Conservation (phyloP, 2,329 filamentous ascomycete genomes). For the Passalora sequoiae region DNA sequence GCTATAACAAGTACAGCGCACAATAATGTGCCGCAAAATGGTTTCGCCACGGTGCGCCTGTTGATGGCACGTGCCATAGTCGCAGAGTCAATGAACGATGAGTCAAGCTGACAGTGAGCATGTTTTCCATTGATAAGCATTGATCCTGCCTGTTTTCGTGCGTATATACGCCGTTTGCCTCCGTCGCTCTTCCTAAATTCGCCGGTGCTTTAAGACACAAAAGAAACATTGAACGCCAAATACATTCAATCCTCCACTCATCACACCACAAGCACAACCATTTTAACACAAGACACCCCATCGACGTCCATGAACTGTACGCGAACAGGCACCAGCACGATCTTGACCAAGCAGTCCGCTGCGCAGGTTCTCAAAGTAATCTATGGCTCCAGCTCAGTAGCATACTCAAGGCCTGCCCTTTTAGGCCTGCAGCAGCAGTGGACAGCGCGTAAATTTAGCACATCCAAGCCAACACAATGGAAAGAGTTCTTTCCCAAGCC, state of each 20-base stretch:
- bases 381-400: slow-evolving; percentile 30
- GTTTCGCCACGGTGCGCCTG: neutral
- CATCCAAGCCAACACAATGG: slow-evolving; percentile 32
- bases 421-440: slow-evolving; percentile 30
- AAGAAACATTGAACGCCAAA: no score
- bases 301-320: slow-evolving; percentile 25
- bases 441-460: slow-evolving; percentile 39
- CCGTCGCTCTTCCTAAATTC: neutral
- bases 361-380: slow-evolving; percentile 36
- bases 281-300: slow-evolving; percentile 4
- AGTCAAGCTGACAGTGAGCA: neutral
- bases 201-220: no score
- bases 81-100: neutral
- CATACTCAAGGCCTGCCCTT: slow-evolving; percentile 32
- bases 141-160: slow-evolving; percentile 1
- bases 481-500: slow-evolving; percentile 46
- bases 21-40: neutral
- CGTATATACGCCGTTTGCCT: slow-evolving; percentile 6
- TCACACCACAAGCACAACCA: slow-evolving; percentile 1
- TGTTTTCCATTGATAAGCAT: neutral
- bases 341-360: slow-evolving; percentile 36
- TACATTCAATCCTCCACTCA: neutral
- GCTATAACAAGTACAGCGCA: no score
- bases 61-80: neutral
- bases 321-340: slow-evolving; percentile 23